phyloP scores from a whole-genome alignment of 495 filamentous ascomycete species.

The Tuber indicum region DNA sequence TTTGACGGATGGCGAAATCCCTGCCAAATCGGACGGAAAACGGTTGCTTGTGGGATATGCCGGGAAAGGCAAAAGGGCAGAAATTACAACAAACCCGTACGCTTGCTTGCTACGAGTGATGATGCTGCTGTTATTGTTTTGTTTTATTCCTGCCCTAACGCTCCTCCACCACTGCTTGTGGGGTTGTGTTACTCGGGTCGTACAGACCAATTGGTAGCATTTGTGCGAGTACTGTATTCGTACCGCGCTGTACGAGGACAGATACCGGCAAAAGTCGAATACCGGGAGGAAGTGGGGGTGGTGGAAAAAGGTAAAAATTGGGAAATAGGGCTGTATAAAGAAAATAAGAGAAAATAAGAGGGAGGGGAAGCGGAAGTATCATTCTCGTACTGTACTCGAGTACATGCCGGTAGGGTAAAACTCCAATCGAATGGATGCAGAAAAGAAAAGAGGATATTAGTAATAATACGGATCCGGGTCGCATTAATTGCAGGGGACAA shows the following conservation, averaged over 20 bases:
- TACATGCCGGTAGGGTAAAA: not conserved
- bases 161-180: not conserved
- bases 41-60: slow-evolving; percentile 19
- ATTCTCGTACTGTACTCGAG: too few relatives aligned
- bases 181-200: not conserved
- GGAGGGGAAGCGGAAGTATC: not conserved
- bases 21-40: slow-evolving; percentile 26
- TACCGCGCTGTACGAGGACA: too few relatives aligned
- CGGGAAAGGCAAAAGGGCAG: not conserved
- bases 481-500: not conserved
- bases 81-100: not conserved
- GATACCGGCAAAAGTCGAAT: not conserved
- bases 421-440: not conserved
- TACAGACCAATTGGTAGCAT: not conserved
- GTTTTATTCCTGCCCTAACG: not conserved
- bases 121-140: not conserved
- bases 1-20: slow-evolving; percentile 39
- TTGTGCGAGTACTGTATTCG: not conserved
- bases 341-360: not conserved
- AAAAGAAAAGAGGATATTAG: not conserved
- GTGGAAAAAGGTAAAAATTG: not conserved
- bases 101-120: not conserved
- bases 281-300: not conserved
- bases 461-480: not conserved
- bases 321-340: not conserved